A percentile compares a stretch with the other conserved stretches of the same genome.
Conservation (phyloP, 164 flowering plant genomes). For the Liquidambar formosana region DNA sequence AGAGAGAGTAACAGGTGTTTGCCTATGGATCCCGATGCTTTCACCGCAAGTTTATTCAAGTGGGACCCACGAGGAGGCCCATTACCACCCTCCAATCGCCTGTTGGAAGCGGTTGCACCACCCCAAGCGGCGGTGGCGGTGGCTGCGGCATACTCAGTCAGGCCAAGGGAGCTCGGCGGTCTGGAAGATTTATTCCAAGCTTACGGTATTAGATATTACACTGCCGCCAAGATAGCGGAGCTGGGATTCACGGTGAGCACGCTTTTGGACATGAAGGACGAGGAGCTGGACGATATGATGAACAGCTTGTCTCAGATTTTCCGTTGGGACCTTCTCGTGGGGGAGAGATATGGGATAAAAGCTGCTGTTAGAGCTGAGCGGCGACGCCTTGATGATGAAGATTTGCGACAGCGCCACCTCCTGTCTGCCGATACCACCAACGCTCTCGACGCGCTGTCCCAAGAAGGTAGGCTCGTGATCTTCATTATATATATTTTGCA, state of each 20-base stretch:
- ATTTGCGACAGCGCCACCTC: slow-evolving; percentile 44
- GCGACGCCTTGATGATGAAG: slow-evolving; percentile 69
- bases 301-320: slow-evolving; percentile 74
- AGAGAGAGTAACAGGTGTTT: neutral
- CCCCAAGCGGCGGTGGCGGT: slow-evolving; percentile 13
- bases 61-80: slow-evolving; percentile 37
- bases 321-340: slow-evolving; percentile 88
- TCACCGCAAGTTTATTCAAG: slow-evolving; percentile 39
- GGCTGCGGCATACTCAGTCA: slow-evolving; percentile 9
- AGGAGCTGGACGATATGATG: slow-evolving; percentile 97
- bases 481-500: no score
- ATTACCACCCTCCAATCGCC: slow-evolving; percentile 12
- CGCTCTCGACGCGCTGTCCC: slow-evolving; percentile 85
- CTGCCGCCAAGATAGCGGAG: slow-evolving; percentile 88
- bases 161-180: slow-evolving; percentile 57
- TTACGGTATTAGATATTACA: slow-evolving; percentile 79
- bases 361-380: slow-evolving; percentile 94
- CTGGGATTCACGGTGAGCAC: slow-evolving; percentile 92
- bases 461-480: no score
- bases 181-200: slow-evolving; percentile 82
- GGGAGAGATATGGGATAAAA: slow-evolving; percentile 92
- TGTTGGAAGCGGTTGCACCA: slow-evolving; percentile 13
- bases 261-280: slow-evolving; percentile 85
- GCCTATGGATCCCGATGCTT: slow-evolving; percentile 43
- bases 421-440: slow-evolving; percentile 41